phyloP scores from a whole-genome alignment of 2,329 filamentous ascomycete species.

The Verticillium tricorpus region DNA sequence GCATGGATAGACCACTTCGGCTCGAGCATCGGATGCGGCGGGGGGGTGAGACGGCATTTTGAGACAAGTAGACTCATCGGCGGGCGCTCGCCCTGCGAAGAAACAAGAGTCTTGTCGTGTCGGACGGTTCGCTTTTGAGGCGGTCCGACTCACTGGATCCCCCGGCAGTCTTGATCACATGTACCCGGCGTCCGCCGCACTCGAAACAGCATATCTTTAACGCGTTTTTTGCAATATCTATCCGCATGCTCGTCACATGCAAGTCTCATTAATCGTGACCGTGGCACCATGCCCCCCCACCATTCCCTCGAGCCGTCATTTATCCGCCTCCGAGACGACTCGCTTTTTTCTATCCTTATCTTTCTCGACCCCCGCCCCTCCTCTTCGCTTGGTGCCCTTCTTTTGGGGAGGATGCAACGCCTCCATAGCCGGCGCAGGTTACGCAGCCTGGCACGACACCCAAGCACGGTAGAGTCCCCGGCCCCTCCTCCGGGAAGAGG shows the following conservation, averaged over 20 bases:
- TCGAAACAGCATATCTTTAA: not conserved
- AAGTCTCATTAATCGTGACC: conserved; percentile 1
- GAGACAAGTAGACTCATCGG: too few relatives aligned
- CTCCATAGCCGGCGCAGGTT: conserved; percentile 14
- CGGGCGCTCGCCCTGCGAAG: too few relatives aligned
- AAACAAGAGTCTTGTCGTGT: too few relatives aligned
- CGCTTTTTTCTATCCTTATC: not conserved
- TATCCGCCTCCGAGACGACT: not conserved
- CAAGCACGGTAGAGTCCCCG: not conserved
- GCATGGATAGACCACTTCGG: too few relatives aligned
- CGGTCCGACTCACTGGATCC: too few relatives aligned
- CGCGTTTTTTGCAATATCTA: not conserved
- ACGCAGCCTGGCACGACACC: conserved; percentile 13
- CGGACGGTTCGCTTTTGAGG: too few relatives aligned
- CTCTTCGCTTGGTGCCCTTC: not conserved
- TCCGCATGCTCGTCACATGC: not conserved
- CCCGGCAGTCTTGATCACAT: too few relatives aligned
- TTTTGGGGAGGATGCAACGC: conserved; percentile 3
- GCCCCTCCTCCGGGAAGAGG: too few relatives aligned
- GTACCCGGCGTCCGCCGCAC: too few relatives aligned
- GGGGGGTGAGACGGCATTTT: too few relatives aligned
- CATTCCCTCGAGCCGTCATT: not conserved
- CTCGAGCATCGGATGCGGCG: too few relatives aligned
- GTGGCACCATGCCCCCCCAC: not conserved
- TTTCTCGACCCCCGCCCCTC: not conserved